Conservation (phyloP, 768 basidiomycete species). For the Kwoniella dendrophila region DNA sequence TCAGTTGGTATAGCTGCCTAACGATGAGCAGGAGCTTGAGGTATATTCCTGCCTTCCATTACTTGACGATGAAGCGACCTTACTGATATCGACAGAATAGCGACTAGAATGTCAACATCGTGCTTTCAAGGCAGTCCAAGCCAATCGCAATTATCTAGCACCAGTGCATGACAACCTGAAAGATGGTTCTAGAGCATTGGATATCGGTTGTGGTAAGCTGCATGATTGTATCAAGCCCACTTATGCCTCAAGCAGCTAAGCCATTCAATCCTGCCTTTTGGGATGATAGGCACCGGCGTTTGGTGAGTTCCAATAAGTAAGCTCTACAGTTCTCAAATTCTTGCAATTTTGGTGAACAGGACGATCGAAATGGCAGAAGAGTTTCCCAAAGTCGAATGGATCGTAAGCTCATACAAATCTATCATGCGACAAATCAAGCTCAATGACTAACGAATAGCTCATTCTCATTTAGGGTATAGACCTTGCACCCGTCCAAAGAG, state of each 20-base stretch:
- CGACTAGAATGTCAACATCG: constrained; percentile 27
- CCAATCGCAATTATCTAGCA: constrained; percentile 24
- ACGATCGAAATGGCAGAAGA: constrained; percentile 33
- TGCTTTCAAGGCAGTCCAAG: constrained; percentile 27
- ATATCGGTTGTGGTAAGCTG: constrained; percentile 33
- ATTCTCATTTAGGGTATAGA: constrained; percentile 12
- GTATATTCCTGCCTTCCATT: background rate
- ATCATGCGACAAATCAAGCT: too few species aligned
- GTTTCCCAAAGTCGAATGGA: constrained; percentile 23
- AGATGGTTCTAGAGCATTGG: constrained; percentile 13
- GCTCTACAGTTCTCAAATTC: background rate
- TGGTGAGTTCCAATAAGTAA: constrained; percentile 15
- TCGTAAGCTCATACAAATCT: constrained; percentile 11
- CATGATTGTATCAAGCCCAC: too few species aligned
- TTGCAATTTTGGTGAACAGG: constrained; percentile 12
- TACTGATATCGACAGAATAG: background rate
- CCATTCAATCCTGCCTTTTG: too few species aligned
- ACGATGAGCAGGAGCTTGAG: constrained; percentile 21
- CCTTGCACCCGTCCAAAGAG: constrained; percentile 24
- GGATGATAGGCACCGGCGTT: constrained; percentile 28
- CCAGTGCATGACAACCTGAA: constrained; percentile 20
- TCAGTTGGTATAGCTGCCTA: constrained; percentile 6
- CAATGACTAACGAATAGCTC: background rate
- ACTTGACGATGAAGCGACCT: background rate
- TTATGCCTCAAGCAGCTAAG: too few species aligned